Evolutionary conservation across 2,329 filamentous ascomycete species (phyloP).

Genomic region (Hymenotorrendiella dingleyae): DNA sequence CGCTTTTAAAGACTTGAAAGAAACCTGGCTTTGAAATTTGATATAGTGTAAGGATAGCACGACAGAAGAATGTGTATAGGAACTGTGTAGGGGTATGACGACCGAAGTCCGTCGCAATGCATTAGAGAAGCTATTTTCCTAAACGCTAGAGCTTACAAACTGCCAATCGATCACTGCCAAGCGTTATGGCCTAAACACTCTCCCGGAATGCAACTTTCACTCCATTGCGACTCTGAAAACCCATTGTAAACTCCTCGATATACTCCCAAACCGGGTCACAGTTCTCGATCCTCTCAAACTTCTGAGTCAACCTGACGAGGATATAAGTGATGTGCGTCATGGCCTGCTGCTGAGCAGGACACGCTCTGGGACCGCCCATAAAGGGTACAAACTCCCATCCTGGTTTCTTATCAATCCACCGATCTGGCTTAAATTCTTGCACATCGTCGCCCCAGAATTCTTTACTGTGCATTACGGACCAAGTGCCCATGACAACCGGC

Average conservation of each 20-base stretch:
- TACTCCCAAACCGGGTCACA: constrained; percentile 1
- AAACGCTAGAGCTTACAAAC: no score
- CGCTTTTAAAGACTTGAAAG: no score
- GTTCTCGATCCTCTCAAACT: constrained; percentile 5
- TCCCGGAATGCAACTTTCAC: background rate
- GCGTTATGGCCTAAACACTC: no score
- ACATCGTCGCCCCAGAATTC: constrained; percentile 68
- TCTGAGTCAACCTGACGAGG: constrained; percentile 4
- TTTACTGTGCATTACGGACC: constrained; percentile 23
- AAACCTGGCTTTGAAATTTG: no score
- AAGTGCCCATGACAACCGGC: constrained; percentile 16
- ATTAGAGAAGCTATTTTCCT: no score
- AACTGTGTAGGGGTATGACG: no score
- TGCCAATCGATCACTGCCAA: no score
- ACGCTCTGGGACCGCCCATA: constrained; percentile 60
- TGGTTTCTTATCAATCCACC: constrained; percentile 61
- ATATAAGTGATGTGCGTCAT: constrained; percentile 8
- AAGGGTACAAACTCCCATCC: constrained; percentile 73
- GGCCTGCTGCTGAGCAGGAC: constrained; percentile 28
- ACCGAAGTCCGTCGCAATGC: no score
- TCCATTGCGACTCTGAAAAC: background rate
- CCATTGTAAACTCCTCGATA: background rate
- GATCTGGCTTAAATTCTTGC: constrained; percentile 64
- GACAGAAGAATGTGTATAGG: no score
- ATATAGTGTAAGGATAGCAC: no score